These are phyloP conservation scores for Parsonsia alboflavescens DNA, from an alignment of 257 asterid species.

Conservation along the genomic window DNA sequence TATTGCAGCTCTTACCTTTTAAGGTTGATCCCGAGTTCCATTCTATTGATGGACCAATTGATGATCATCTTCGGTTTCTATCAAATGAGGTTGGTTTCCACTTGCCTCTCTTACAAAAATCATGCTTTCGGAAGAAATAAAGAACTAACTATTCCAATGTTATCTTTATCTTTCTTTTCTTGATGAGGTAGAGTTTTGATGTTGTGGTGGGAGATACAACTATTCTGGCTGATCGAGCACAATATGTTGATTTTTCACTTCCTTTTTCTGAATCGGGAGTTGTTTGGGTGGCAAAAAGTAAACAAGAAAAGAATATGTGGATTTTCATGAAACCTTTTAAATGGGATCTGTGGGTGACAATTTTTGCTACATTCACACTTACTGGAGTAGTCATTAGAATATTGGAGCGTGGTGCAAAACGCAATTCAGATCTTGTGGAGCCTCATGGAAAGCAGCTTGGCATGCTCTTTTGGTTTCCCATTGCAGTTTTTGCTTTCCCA, in stretches of 20 bases:
- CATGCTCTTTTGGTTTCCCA: conserved; percentile 35
- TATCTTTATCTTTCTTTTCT: conserved; percentile 3
- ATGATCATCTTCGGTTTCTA: neutral
- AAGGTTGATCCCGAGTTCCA: conserved; percentile 6
- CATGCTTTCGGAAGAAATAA: neutral
- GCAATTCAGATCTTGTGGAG: conserved; percentile 10
- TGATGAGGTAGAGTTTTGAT: conserved; percentile 31
- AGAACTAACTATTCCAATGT: neutral
- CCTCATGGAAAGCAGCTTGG: conserved; percentile 18
- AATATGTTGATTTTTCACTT: conserved; percentile 39
- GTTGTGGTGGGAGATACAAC: conserved; percentile 59
- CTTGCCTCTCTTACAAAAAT: neutral
- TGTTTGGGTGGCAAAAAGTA: conserved; percentile 37
- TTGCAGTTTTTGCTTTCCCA: conserved; percentile 56
- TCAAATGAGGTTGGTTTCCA: neutral
- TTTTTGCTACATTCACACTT: conserved; percentile 19
- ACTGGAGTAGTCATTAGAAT: conserved; percentile 30
- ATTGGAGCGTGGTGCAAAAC: conserved; percentile 26
- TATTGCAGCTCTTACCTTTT: conserved; percentile 13
- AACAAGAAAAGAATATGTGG: conserved; percentile 48
- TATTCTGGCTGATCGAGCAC: conserved; percentile 45
- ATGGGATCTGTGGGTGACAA: conserved; percentile 49
- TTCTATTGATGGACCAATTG: neutral
- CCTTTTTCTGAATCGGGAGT: conserved; percentile 62
- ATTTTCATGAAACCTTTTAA: conserved; percentile 40